These are phyloP conservation scores for Aegle marmelos DNA, from an alignment of 345 rosid species.

Conservation along the genomic window DNA sequence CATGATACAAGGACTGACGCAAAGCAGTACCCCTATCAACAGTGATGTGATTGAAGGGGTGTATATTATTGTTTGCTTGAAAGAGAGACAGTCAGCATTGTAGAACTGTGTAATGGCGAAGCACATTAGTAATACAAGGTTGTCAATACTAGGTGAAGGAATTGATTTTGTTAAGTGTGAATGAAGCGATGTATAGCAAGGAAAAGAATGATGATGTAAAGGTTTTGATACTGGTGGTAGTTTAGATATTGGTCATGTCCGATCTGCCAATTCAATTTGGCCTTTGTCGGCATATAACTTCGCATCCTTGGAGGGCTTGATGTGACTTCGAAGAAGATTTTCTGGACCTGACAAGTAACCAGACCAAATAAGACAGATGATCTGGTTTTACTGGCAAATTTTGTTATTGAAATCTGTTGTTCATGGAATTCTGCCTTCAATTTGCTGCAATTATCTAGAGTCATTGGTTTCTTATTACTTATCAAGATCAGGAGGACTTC, in stretches of 20 bases:
- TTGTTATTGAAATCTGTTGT: background rate
- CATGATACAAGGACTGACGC: conserved; percentile 6
- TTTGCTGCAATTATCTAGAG: background rate
- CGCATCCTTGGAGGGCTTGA: background rate
- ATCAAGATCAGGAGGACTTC: conserved; percentile 5
- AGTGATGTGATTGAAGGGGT: background rate
- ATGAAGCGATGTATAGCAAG: background rate
- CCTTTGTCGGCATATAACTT: background rate
- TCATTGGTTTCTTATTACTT: background rate
- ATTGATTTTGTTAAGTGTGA: background rate
- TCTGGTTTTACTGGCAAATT: conserved; percentile 9
- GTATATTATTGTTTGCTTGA: background rate
- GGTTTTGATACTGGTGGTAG: background rate
- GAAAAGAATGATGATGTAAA: background rate
- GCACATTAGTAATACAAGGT: background rate
- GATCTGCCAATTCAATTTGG: background rate
- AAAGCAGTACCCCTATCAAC: conserved; percentile 16
- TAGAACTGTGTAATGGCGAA: background rate
- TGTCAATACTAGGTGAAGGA: background rate
- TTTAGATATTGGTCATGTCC: background rate
- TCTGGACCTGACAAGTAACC: background rate
- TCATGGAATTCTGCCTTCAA: background rate
- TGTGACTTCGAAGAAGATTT: background rate
- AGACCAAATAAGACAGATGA: background rate
- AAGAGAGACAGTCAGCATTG: background rate